A percentile compares a stretch with the other conserved stretches of the same genome.
These are phyloP conservation scores for Pseudopithomyces maydicus DNA, from an alignment of 2,329 filamentous ascomycete species.

Conservation along the genomic window DNA sequence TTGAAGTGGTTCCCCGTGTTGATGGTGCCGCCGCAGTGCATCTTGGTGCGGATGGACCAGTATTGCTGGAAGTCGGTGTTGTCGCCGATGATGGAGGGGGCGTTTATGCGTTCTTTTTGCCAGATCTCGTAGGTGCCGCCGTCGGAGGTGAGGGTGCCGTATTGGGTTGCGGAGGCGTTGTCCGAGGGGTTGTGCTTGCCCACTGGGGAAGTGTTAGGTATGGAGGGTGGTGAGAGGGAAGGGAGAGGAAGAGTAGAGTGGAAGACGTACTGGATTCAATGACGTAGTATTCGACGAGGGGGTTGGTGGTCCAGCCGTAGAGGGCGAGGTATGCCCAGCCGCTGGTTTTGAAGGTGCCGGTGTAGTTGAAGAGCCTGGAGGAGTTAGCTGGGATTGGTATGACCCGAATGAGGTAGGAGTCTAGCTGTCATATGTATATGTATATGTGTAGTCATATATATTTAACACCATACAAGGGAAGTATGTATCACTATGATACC, in stretches of 20 bases:
- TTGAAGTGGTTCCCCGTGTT: background rate
- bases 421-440: too few species aligned
- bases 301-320: background rate
- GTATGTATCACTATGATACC: too few species aligned
- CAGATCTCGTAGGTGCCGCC: background rate
- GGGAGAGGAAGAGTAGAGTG: too few species aligned
- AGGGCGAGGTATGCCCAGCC: background rate
- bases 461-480: too few species aligned
- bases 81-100: background rate
- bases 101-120: background rate
- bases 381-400: background rate
- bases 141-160: background rate
- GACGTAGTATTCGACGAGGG: background rate
- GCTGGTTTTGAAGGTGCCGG: background rate
- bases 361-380: background rate
- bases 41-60: background rate
- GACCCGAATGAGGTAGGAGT: too few species aligned
- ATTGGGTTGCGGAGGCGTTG: slow-evolving; percentile 1
- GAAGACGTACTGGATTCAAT: background rate
- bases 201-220: background rate
- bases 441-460: too few species aligned
- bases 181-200: slow-evolving; percentile 12
- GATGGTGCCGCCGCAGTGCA: background rate
- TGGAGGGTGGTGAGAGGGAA: too few species aligned
- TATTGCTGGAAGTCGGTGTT: background rate